Percentiles rank a stretch among this genome's conserved stretches.
phyloP scores from a whole-genome alignment of 345 rosid genomes.

The Erodium maritimum region DNA sequence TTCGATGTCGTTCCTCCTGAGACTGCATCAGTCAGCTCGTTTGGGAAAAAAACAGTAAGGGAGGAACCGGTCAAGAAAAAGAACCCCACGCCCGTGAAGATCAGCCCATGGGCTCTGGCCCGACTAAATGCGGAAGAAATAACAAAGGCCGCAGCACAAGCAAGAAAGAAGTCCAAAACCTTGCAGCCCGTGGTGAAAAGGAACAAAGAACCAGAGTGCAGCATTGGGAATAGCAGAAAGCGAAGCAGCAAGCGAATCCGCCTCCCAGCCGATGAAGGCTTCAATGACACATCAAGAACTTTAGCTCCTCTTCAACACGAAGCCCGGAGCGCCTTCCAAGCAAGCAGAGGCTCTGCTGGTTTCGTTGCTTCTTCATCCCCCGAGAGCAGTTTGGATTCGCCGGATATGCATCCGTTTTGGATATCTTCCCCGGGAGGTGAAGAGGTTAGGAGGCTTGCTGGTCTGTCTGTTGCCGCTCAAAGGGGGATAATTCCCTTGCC shows the following conservation, averaged over 20 bases:
- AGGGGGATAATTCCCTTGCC: too few species aligned
- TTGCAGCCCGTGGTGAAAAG: slow-evolving; percentile 62
- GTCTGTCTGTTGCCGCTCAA: slow-evolving; percentile 41
- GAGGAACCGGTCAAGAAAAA: slow-evolving; percentile 65
- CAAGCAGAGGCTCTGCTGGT: slow-evolving; percentile 59
- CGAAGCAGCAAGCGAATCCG: slow-evolving; percentile 58
- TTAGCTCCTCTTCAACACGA: slow-evolving; percentile 88
- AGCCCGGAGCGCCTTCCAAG: slow-evolving; percentile 89
- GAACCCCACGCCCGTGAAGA: slow-evolving; percentile 63
- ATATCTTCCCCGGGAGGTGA: slow-evolving; percentile 73
- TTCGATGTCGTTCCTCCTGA: slow-evolving; percentile 99
- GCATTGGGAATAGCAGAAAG: slow-evolving; percentile 57
- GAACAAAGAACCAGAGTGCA: slow-evolving; percentile 43
- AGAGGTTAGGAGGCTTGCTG: slow-evolving; percentile 49
- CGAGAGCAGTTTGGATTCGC: slow-evolving; percentile 92
- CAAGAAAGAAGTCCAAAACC: slow-evolving; percentile 79
- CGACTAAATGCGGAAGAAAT: slow-evolving; percentile 88
- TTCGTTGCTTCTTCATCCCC: slow-evolving; percentile 66
- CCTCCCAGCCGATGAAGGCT: slow-evolving; percentile 61
- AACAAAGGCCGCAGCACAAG: slow-evolving; percentile 91
- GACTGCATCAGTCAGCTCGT: slow-evolving; percentile 82
- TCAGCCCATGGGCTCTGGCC: slow-evolving; percentile 94
- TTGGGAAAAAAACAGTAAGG: slow-evolving; percentile 51
- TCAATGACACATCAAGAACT: slow-evolving; percentile 51
- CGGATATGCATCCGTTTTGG: slow-evolving; percentile 80